Base-by-base conservation (phyloP, 495 filamentous ascomycete species). In the Thermothielavioides terrestris region DNA sequence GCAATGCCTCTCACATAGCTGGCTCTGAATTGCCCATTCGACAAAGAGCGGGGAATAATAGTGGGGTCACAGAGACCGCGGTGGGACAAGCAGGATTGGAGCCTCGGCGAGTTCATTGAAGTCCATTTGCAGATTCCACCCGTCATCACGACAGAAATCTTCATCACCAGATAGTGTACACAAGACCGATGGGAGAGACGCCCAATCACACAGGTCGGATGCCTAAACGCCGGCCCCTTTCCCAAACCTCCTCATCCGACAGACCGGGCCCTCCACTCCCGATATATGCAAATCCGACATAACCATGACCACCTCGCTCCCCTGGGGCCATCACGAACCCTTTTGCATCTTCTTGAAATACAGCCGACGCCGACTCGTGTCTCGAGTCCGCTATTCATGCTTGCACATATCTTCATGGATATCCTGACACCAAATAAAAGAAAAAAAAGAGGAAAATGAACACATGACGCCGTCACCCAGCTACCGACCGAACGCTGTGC, bases 401-500 rank as follows among this genome's bases (percentile, higher is more conserved):
- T 35, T 22, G 6, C 15, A 11, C 39, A 11, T 15, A 25, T 14
- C 12, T 35, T 39, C n/a, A 12, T 31, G 15, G 12, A 22, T 21
- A 4, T 30, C 27, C 6, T 25, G 21, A 35, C 8, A 36, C 2
- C 35, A 35, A n/a, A 11, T 1, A 41, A 41, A 26, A 25, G 18
- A 28, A 31, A 44, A 15, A 36, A 9, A 20, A 6, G 27, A 34
- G 4, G 2, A 49, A 42, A 18, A 18, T 6, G 27, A 51, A 27
- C 8, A 31, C 49, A 32, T 39, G 41, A 39, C 26, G 12, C 32
- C 32, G 26, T 39, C 11, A 14, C 34, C 42, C 23, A 36, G 15
- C 40, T 47, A 49, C 27, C 53, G 30, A 18, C 46, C 46, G 44
- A 53, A 46, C 39, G 52, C 47, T 14, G 42, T 53, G 20, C 47